Evolutionary conservation across 805 yeast genomes (phyloP).

Genomic region (Saccharomycopsis babjevae): DNA sequence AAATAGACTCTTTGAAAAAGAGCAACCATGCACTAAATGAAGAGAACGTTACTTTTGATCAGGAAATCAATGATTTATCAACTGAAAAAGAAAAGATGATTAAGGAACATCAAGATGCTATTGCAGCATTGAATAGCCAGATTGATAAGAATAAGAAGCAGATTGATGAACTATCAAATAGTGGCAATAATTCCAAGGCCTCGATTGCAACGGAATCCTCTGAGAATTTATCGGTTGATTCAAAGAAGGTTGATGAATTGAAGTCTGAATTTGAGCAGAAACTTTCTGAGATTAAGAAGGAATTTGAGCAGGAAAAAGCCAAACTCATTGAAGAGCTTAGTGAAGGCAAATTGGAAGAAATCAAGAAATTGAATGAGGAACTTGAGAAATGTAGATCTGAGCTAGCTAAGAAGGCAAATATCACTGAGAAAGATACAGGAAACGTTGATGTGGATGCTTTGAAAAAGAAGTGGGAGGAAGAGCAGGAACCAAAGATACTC

Average conservation of each 20-base stretch:
- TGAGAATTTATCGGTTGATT: conserved; percentile 4
- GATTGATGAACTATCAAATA: not conserved
- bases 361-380: conserved; percentile 6
- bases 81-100: conserved; percentile 15
- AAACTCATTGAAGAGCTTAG: not conserved
- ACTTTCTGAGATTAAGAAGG: conserved; percentile 16
- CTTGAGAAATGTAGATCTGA: not conserved
- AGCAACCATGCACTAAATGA: conserved; percentile 29
- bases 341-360: conserved; percentile 1
- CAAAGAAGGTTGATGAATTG: conserved; percentile 15
- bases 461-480: conserved; percentile 11
- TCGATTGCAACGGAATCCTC: not conserved
- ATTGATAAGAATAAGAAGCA: not conserved
- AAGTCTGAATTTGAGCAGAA: not conserved
- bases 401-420: not conserved
- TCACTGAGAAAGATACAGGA: not conserved
- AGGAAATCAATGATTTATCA: conserved; percentile 5
- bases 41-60: conserved; percentile 19
- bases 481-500: conserved; percentile 17
- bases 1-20: conserved; percentile 28
- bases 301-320: conserved; percentile 18
- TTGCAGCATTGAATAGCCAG: conserved; percentile 12
- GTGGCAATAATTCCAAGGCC: not conserved
- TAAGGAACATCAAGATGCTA: conserved; percentile 12
- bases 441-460: conserved; percentile 9